Base-by-base conservation (phyloP, 2,329 filamentous ascomycete species). In the Lecanicillium sp. region DNA sequence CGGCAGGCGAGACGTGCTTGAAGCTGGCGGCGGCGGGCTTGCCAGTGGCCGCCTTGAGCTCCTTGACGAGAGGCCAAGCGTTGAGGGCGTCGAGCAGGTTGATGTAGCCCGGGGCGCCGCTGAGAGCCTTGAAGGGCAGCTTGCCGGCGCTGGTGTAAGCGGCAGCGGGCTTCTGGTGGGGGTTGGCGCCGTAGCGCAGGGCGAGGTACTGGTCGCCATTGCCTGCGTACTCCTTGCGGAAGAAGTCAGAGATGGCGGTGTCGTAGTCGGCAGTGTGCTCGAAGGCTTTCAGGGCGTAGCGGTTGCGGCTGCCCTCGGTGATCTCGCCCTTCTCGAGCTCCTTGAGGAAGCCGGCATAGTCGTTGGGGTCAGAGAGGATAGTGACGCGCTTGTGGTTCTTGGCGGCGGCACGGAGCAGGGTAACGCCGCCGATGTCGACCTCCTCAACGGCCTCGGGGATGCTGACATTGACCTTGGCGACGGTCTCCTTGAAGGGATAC, bases 241-340 rank as follows among this genome's bases (percentile, higher is more conserved):
- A 98, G 77, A 95, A 98, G 62, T 87, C 87, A 29, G 91, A 86
- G 65, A 98, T 98, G 58, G 93, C 88, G 36, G 82, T 79, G 66
- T 98, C 93, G 68, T 98, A 98, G 67, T 95, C 90, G 55, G 93
- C 90, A 32, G 93, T 98, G 71, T 97, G 93, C 72, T 95, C 89
- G 64, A 98, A 98, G 14, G 93, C 93, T 79, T 98, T 98, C 61
- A 97, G 81, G 21, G 93, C 91, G 64, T 95, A 96, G 50, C 81
- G 74, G 67, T 95, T 90, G 58, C 90, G 84, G 74, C 83, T 94
- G 52, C 81, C 75, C 65, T 95, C 87, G 47, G 86, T 83, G 60
- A 98, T 84, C 66, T 91, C 87, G 53, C 90, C 91, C 56, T 85
- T 75, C 68, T 90, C 85, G 24, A 98, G 81, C 73, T 96, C 90